These are phyloP conservation scores for Rauvolfia tetraphylla DNA, from an alignment of 257 asterid species.

Conservation along the genomic window DNA sequence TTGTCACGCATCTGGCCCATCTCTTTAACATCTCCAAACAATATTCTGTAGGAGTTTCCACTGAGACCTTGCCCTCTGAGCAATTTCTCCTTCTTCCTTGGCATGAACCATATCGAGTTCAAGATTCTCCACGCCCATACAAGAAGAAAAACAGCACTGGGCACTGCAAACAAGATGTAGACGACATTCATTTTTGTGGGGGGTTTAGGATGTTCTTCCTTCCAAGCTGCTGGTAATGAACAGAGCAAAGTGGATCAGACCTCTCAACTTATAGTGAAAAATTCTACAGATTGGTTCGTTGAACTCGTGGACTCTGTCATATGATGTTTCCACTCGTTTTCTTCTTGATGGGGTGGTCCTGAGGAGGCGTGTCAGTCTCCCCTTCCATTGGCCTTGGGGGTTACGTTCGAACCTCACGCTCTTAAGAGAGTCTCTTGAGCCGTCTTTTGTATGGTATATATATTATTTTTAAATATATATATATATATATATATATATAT, in stretches of 20 bases:
- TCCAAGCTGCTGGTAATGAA: too few species aligned
- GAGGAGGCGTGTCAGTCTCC: too few species aligned
- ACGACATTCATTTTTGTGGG: not conserved
- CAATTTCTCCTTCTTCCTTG: slow-evolving; percentile 28
- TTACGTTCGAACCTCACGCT: too few species aligned
- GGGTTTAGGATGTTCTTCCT: not conserved
- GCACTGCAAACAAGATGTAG: not conserved
- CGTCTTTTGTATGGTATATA: too few species aligned
- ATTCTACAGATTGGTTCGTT: not conserved
- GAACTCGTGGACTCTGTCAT: not conserved
- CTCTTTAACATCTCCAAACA: slow-evolving; percentile 30
- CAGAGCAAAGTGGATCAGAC: not conserved
- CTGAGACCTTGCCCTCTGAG: slow-evolving; percentile 26
- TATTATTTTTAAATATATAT: too few species aligned
- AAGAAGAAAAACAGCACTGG: not conserved
- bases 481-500: too few species aligned
- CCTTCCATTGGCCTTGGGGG: too few species aligned
- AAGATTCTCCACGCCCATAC: slow-evolving; percentile 21
- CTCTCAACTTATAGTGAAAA: not conserved
- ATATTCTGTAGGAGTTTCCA: slow-evolving; percentile 26
- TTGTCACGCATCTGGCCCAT: slow-evolving; percentile 8
- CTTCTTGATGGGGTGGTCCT: not conserved
- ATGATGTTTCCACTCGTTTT: not conserved
- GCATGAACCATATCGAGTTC: slow-evolving; percentile 31
- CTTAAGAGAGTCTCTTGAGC: too few species aligned